Evolutionary conservation across 768 basidiomycete genomes (phyloP).

Genomic region (Collybia nuda): DNA sequence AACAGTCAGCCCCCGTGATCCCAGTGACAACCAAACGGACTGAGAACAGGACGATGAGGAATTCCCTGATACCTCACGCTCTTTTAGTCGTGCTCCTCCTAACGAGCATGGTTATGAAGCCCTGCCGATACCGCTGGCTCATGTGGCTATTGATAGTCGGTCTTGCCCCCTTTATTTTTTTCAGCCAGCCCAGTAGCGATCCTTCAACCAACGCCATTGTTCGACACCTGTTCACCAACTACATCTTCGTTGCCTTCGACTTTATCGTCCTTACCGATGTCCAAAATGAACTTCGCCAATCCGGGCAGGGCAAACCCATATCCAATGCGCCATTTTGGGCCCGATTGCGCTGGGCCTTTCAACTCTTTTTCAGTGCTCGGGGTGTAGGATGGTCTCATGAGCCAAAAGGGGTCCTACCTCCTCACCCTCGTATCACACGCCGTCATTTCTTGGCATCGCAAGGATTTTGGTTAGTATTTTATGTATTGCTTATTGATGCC

Average conservation of each 20-base stretch:
- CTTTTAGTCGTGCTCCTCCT: neutral
- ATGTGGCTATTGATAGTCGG: constrained; percentile 11
- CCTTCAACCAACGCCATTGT: constrained; percentile 6
- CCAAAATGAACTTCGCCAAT: constrained; percentile 19
- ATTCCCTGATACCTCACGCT: neutral
- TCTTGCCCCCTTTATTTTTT: constrained; percentile 6
- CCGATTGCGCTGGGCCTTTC: constrained; percentile 22
- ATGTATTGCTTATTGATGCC: neutral
- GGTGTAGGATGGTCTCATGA: constrained; percentile 29
- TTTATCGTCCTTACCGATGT: constrained; percentile 25
- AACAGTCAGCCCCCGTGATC: too few species aligned
- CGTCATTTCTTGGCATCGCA: neutral
- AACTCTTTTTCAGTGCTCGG: constrained; percentile 21
- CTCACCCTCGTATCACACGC: constrained; percentile 3
- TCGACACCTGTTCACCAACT: neutral
- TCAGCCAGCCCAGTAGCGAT: neutral
- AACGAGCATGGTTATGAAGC: constrained; percentile 7
- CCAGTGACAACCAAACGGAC: too few species aligned
- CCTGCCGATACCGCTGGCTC: constrained; percentile 9
- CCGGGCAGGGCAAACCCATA: constrained; percentile 13
- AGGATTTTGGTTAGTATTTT: neutral
- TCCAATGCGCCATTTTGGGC: constrained; percentile 14
- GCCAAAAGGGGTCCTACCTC: constrained; percentile 15
- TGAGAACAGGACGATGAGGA: too few species aligned
- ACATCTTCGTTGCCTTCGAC: constrained; percentile 7